Base-by-base conservation (phyloP, 306 rosid genomes). In the Geum urbanum region DNA sequence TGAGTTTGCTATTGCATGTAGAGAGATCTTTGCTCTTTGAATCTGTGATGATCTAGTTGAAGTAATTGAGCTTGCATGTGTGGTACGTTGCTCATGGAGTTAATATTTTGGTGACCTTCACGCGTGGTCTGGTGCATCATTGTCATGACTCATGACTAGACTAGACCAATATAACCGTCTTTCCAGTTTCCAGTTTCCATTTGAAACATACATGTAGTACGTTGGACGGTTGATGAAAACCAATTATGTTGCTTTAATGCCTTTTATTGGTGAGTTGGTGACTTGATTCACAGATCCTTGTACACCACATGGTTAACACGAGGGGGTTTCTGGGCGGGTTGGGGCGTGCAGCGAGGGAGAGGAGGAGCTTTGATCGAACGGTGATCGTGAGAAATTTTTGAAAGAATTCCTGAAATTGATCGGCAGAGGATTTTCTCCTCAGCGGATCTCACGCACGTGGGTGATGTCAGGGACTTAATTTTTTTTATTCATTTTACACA, bases 21-120 rank as follows among this genome's bases (percentile, higher is more conserved):
- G 27, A 24, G 27, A 24, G 7, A n/a, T 11, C 8, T n/a, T 10
- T 18, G 5, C 7, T 41, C 24, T 22, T 7, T 10, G n/a, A n/a
- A n/a, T n/a, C n/a, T n/a, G n/a, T n/a, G 67, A 62, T 62, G 67
- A 41, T 62, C 49, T 18, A 40, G n/a, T n/a, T 63, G 4, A 4
- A 49, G 19, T 15, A 49, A 19, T 49, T 49, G 5, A 18, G 7
- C 19, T 49, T 32, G 37, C 37, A 32, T 32, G 37, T 49, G 53
- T 48, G 18, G 19, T 49, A 49, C 18, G 14, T 48, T 48, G 52
- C 52, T 8, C 20, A 15, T 14, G 54, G 6, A 16, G 19, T 14
- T 50, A 50, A 11, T 50, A 5, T 16, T 54, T 22, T 20, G 37
- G 35, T 54, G 37, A 32, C 59, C 7, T 57, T 27, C 18, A 57